Base-by-base conservation (phyloP, 2,329 filamentous ascomycete genomes). In the Rugonectria rugulosa region DNA sequence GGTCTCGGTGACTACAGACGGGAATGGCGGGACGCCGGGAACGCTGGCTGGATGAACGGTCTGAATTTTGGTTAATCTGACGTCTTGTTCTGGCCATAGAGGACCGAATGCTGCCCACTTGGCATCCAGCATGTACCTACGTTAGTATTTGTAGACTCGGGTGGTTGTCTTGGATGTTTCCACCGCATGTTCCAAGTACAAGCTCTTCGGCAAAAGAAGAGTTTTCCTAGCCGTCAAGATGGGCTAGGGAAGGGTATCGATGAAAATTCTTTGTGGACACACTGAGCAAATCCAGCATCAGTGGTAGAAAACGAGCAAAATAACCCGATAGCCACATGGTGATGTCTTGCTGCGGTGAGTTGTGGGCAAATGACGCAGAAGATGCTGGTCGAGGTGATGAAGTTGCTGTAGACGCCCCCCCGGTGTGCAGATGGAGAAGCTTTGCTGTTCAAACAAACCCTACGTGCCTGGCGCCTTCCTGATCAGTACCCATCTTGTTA, bases 291-390 rank as follows among this genome's bases (percentile, higher is more conserved):
- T 7, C 23, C 14, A 36, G 43, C 34, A 38, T 29, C 23, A 24
- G 21, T 17, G 40, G 40, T 31, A 15, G 20, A 45, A 14, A 34
- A 46, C 7, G 10, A 47, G 29, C 38, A 59, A 59, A 48, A 56
- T 42, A 14, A 43, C 51, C 56, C 51, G 53, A 45, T 44, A 41
- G 56, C 59, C 56, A 59, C 56, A 59, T 59, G 52, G 59, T 36
- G 53, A 59, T 66, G 57, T 64, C 59, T 66, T 64, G 59, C 56
- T 57, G 61, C 38, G 50, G 51, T n/a, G 48, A 52, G 45, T 52
- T 59, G 51, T 37, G 57, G 49, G 51, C 54, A 46, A 52, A 41
- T 53, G 27, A 51, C 34, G 40, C 45, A 55, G 26, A 37, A 31
- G 21, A 47, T n/a, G n/a, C n/a, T n/a, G n/a, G n/a, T n/a, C n/a